A percentile compares a stretch with the other conserved stretches of the same genome.
Evolutionary conservation across 768 basidiomycete genomes (phyloP).

Genomic region (Termitomyces bulborhizus): DNA sequence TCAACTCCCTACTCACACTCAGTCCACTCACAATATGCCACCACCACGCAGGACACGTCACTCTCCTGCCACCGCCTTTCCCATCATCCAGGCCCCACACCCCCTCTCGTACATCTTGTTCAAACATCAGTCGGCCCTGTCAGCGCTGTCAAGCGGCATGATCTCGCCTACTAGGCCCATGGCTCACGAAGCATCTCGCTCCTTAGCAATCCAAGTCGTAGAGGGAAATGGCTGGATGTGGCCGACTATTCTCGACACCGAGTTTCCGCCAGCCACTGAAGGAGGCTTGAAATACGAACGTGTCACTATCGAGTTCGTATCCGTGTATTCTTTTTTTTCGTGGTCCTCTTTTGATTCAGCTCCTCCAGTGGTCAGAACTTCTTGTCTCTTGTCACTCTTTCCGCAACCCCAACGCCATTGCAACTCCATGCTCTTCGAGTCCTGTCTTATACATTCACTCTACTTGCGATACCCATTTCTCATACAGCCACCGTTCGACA

Average conservation of each 20-base stretch:
- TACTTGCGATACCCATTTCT: constrained; percentile 30
- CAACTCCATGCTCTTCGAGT: constrained; percentile 64
- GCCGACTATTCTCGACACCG: constrained; percentile 43
- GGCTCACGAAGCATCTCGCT: constrained; percentile 15
- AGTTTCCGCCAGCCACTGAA: constrained; percentile 32
- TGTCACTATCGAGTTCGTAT: constrained; percentile 33
- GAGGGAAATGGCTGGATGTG: constrained; percentile 39
- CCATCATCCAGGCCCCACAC: constrained; percentile 7
- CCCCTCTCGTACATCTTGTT: constrained; percentile 30
- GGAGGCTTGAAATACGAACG: constrained; percentile 38
- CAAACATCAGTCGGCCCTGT: constrained; percentile 39
- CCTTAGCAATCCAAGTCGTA: constrained; percentile 26
- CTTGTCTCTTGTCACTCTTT: constrained; percentile 42
- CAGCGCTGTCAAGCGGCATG: constrained; percentile 21
- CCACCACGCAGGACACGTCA: constrained; percentile 1
- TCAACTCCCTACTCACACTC: constrained; percentile 2
- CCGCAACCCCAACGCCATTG: constrained; percentile 43
- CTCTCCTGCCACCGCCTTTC: neutral
- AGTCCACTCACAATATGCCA: constrained; percentile 6
- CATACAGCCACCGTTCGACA: constrained; percentile 16
- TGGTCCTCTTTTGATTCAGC: constrained; percentile 6
- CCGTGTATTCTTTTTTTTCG: neutral
- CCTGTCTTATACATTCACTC: constrained; percentile 51
- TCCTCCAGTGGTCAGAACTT: constrained; percentile 42
- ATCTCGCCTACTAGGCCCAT: neutral